phyloP scores from a whole-genome alignment of 176 grass and related monocot species.

The Miscanthus lutarioriparius region DNA sequence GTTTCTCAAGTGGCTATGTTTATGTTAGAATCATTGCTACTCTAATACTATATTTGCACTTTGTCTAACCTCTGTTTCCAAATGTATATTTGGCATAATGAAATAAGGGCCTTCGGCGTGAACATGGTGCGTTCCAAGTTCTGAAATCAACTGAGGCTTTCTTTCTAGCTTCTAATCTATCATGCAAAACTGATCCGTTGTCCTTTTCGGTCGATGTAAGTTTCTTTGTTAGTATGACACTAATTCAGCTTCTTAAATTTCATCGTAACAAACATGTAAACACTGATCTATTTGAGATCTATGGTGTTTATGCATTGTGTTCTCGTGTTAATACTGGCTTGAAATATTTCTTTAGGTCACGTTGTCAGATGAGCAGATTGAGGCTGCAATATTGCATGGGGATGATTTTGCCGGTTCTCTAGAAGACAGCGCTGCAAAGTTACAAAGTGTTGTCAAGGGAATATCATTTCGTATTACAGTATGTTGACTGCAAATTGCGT shows the following conservation, averaged over 20 bases:
- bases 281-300: not conserved
- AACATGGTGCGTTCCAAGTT: slow-evolving; percentile 73
- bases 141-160: slow-evolving; percentile 73
- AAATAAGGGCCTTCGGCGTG: slow-evolving; percentile 60
- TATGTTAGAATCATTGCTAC: slow-evolving; percentile 14
- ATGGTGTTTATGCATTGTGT: not conserved
- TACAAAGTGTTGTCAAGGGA: slow-evolving; percentile 26
- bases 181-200: slow-evolving; percentile 64
- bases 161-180: slow-evolving; percentile 59
- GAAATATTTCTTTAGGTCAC: slow-evolving; percentile 56
- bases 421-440: slow-evolving; percentile 35
- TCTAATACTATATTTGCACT: not conserved
- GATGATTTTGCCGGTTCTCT: slow-evolving; percentile 28
- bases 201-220: slow-evolving; percentile 81
- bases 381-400: slow-evolving; percentile 24
- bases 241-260: not conserved
- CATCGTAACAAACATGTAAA: not conserved
- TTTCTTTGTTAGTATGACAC: slow-evolving; percentile 17
- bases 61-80: slow-evolving; percentile 16
- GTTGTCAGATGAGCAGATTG: slow-evolving; percentile 62
- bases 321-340: slow-evolving; percentile 2
- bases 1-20: not conserved
- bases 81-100: slow-evolving; percentile 25
- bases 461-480: slow-evolving; percentile 67
- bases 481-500: slow-evolving; percentile 9